Base-by-base conservation (phyloP, 805 yeast species). In the Kluyveromyces siamensis region DNA sequence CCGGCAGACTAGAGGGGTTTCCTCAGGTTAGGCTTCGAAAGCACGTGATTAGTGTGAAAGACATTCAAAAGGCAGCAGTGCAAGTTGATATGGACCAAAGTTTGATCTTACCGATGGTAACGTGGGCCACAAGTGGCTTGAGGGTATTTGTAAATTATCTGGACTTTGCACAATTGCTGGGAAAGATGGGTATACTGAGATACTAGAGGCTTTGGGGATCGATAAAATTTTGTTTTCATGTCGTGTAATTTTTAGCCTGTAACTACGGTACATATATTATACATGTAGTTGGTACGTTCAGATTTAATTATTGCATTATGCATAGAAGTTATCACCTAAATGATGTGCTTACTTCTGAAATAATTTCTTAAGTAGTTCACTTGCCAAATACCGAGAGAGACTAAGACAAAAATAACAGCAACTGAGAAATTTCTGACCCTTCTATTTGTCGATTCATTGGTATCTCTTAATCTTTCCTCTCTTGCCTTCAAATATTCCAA, bases 361-460 rank as follows among this genome's bases (percentile, higher is more conserved):
- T 87, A 93, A 67, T 86, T 84, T 72, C 96, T 84, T 71, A 93
- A 77, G 71, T 93, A 93, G 58, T 81, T 79, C 56, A 93, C 76
- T 75, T 93, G 98, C 95, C 97, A 91, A 37, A 76, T 81, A 45
- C 97, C 96, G 59, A 93, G 79, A 25, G 80, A 79, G 46, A 88
- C 63, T 65, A 93, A 77, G 37, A 88, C 74, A 38, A 83, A 30
- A 50, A 89, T 75, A 52, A 88, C 79, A 42, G 81, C 61, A 33
- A 86, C 59, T 14, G 96, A 87, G 67, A 93, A 93, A 71, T 83
- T 81, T 72, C 88, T 83, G 50, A 91, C 96, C 66, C 99, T 83
- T 57, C 84, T 76, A 71, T 93, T 93, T 46, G 99, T 93, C 40
- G 95, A 83, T 73, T 93, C 99, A 70, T 93, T 93, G 46, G 99